Evolutionary conservation across 2,329 filamentous ascomycete genomes (phyloP).

Genomic region (Talaromyces marneffei): DNA sequence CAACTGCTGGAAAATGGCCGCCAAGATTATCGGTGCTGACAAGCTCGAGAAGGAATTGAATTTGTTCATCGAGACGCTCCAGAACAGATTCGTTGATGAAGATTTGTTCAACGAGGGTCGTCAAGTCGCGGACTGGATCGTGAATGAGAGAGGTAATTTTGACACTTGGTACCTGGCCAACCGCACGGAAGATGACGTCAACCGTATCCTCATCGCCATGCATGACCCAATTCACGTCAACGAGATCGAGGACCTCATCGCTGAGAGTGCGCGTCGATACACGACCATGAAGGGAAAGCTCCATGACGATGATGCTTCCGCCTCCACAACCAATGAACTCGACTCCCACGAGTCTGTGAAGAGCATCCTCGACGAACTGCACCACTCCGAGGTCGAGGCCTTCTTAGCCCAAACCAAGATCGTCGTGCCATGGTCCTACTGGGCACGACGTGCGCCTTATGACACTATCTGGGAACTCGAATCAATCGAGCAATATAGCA

Average conservation of each 20-base stretch:
- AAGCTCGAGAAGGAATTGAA: neutral
- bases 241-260: slow-evolving; percentile 9
- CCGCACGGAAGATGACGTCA: neutral
- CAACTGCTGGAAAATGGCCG: slow-evolving; percentile 10
- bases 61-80: neutral
- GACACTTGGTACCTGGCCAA: neutral
- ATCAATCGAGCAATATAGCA: neutral
- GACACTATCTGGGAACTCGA: slow-evolving; percentile 9
- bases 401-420: neutral
- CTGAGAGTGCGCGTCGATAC: slow-evolving; percentile 7
- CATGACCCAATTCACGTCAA: slow-evolving; percentile 4
- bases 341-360: neutral
- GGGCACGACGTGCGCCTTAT: slow-evolving; percentile 4
- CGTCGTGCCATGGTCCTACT: slow-evolving; percentile 1
- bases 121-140: slow-evolving; percentile 3
- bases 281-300: neutral
- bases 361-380: neutral
- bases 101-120: neutral
- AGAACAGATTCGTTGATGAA: neutral
- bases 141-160: neutral
- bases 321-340: neutral
- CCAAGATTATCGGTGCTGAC: neutral
- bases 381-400: slow-evolving; percentile 6
- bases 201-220: slow-evolving; percentile 5
- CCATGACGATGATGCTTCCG: neutral